phyloP scores from a whole-genome alignment of 208 protist species.

The Angomonas ambiguus region DNA sequence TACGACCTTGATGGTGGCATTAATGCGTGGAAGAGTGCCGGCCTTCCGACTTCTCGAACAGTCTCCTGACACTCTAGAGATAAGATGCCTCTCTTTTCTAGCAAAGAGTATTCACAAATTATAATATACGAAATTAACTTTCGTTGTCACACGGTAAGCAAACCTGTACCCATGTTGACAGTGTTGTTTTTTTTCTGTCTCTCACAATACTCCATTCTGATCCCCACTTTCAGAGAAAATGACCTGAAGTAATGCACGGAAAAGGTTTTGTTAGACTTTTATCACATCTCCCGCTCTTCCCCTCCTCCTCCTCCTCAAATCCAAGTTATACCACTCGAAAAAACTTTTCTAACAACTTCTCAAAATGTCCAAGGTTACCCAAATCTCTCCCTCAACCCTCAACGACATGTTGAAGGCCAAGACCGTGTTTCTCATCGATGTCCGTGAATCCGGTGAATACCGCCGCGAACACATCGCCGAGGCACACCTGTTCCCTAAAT shows the following conservation, averaged over 20 bases:
- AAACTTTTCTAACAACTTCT: not conserved
- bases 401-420: conserved; percentile 17
- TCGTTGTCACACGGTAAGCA: too few species aligned
- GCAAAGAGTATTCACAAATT: not conserved
- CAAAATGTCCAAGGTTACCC: not conserved
- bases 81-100: not conserved
- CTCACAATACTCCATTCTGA: too few species aligned
- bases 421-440: conserved; percentile 34
- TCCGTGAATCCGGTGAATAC: conserved; percentile 36
- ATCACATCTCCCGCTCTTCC: not conserved
- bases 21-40: conserved; percentile 27
- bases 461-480: conserved; percentile 33
- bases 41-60: conserved; percentile 9
- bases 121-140: not conserved
- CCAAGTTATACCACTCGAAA: not conserved
- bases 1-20: conserved; percentile 40
- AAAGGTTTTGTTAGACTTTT: too few species aligned
- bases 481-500: conserved; percentile 26
- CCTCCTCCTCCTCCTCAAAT: not conserved
- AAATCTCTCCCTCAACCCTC: conserved; percentile 2
- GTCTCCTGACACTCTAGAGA: not conserved
- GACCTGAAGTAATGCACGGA: too few species aligned
- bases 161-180: too few species aligned
- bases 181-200: too few species aligned
- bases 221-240: too few species aligned